Conservation (phyloP, 2,329 filamentous ascomycete species). For the Eutypella sp. region DNA sequence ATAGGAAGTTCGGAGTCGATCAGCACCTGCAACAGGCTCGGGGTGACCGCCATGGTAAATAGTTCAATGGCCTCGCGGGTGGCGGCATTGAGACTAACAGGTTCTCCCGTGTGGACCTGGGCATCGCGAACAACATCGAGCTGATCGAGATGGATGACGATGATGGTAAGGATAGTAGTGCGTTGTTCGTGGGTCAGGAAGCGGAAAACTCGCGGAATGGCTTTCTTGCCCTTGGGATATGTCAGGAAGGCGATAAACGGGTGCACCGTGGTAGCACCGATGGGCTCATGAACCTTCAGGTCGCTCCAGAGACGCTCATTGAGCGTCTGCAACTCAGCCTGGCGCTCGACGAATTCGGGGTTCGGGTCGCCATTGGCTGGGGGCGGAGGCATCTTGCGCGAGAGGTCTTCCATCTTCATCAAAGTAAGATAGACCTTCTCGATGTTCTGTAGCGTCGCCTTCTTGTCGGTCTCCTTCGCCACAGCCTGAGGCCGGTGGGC, state of each 20-base stretch:
- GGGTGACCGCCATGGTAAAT: constrained; percentile 84
- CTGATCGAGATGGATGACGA: constrained; percentile 86
- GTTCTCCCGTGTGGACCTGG: constrained; percentile 67
- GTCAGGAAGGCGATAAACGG: constrained; percentile 96
- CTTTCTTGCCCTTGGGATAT: constrained; percentile 93
- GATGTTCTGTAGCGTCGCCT: constrained; percentile 78
- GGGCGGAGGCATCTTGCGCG: constrained; percentile 69
- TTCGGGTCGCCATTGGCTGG: constrained; percentile 58
- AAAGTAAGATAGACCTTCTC: constrained; percentile 82
- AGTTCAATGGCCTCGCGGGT: constrained; percentile 90
- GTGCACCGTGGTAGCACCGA: constrained; percentile 70
- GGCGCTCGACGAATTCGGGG: constrained; percentile 63
- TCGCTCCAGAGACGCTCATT: constrained; percentile 79
- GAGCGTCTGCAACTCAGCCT: constrained; percentile 79
- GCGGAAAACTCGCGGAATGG: constrained; percentile 88
- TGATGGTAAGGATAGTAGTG: constrained; percentile 92
- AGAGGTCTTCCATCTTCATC: constrained; percentile 93
- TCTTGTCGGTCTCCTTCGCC: constrained; percentile 61
- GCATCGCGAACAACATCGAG: constrained; percentile 85
- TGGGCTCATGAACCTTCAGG: constrained; percentile 89
- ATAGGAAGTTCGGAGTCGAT: constrained; percentile 88
- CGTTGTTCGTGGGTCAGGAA: constrained; percentile 90
- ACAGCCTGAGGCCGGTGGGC: constrained; percentile 33
- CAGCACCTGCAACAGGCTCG: constrained; percentile 82
- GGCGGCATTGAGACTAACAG: constrained; percentile 61